phyloP scores from a whole-genome alignment of 768 basidiomycete species.

The Daedaleopsis sinensis region DNA sequence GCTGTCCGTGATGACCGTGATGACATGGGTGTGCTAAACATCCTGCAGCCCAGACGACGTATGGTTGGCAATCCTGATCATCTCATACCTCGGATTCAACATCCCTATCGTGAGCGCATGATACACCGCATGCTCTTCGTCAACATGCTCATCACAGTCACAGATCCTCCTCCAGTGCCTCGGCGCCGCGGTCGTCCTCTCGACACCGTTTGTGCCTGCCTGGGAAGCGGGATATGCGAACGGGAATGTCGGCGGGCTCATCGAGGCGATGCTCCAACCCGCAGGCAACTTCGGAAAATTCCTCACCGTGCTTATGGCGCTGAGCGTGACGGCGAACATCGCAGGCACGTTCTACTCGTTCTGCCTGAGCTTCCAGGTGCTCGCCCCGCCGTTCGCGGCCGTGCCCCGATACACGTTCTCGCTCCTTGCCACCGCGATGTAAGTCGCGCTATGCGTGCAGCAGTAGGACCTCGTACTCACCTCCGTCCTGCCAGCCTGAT shows the following conservation, averaged over 20 bases:
- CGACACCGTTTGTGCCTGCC: constrained; percentile 53
- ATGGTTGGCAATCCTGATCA: constrained; percentile 46
- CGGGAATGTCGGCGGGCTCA: constrained; percentile 63
- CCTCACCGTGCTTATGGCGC: constrained; percentile 69
- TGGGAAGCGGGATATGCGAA: constrained; percentile 59
- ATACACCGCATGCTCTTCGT: constrained; percentile 30
- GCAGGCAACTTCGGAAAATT: constrained; percentile 70
- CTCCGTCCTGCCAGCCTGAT: constrained; percentile 49
- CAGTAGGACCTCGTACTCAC: too few species aligned
- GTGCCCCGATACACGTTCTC: constrained; percentile 76
- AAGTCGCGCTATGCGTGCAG: constrained; percentile 33
- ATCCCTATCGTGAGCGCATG: constrained; percentile 59
- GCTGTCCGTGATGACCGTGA: not conserved
- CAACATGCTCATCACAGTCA: not conserved
- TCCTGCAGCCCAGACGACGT: constrained; percentile 50
- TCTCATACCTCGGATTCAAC: constrained; percentile 66
- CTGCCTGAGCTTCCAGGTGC: constrained; percentile 71
- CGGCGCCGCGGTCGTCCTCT: constrained; percentile 68
- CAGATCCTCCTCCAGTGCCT: constrained; percentile 52
- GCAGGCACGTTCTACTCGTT: constrained; percentile 84
- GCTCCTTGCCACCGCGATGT: constrained; percentile 68
- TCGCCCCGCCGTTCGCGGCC: constrained; percentile 56
- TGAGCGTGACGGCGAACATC: constrained; percentile 80
- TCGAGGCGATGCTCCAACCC: constrained; percentile 64
- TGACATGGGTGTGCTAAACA: not conserved